Evolutionary conservation across 768 basidiomycete genomes (phyloP), one percentile per base, ranked within the genome.

Genomic region (Podaxis sp.): DNA sequence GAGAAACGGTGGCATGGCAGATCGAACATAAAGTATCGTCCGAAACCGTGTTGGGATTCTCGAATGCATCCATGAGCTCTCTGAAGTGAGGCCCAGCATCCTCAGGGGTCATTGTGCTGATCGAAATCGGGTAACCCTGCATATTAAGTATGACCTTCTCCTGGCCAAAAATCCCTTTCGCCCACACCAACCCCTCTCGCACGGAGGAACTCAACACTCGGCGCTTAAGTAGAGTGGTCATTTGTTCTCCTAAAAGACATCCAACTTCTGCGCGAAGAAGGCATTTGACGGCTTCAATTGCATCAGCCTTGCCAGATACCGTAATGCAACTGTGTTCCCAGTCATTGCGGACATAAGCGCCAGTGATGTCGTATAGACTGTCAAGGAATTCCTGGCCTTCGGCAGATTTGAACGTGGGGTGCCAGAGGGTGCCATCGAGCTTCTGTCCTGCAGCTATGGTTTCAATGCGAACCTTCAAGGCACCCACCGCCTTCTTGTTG

Each of bases 391-490:
- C 27, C 53, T 70, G 75, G 6, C 72, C 74, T 37, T 69, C 64
- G 19, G 66, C 4, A 37, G 37, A 64, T 37, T 52, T 67, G 61
- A 86, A 76, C 0, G 76, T 75, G 37, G 75, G 71, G 69, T 86
- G 85, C 85, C 84, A 87, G 37, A 76, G 76, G 2, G 71, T 71
- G 2, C 72, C 63, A 46, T 73, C 75, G 11, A 87, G 72, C 40
- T 71, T 80, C 41, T 82, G 80, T 4, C 86, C 86, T 24, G 75
- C 75, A 2, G 77, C 80, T 40, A 88, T 68, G 55, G 74, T 79
- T 68, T 88, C 87, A 0, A 85, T 82, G 55, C 85, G 74, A 12
- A 87, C 85, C 72, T 87, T 88, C 63, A 88, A 67, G 4, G 79
- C 75, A 1, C 86, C 87, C 1, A 82, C 77, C 1, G 79, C 79